These are phyloP conservation scores for Corymbia maculata DNA, from an alignment of 345 rosid species.

Conservation along the genomic window DNA sequence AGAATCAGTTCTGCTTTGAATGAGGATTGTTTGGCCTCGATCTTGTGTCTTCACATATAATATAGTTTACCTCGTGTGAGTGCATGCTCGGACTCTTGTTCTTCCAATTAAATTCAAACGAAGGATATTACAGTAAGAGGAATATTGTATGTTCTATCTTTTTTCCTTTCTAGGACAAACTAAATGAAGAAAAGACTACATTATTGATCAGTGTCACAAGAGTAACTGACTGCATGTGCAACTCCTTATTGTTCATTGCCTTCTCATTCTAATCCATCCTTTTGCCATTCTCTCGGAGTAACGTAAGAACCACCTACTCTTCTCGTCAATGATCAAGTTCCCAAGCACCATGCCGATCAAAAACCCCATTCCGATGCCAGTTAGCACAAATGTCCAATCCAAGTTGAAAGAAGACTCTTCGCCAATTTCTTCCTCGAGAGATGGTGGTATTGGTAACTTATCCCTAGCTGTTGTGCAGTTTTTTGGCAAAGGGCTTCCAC, in stretches of 20 bases:
- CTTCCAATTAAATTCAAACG: too few relatives aligned
- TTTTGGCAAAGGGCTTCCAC: background rate
- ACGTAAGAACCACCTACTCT: background rate
- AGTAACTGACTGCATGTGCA: background rate
- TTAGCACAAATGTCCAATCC: background rate
- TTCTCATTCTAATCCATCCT: background rate
- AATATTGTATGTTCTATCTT: background rate
- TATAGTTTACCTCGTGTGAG: too few relatives aligned
- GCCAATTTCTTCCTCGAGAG: background rate
- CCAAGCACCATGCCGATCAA: background rate
- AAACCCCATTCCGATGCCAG: background rate
- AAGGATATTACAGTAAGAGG: background rate
- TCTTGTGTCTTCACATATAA: too few relatives aligned
- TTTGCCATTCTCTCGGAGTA: background rate
- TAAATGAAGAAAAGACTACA: background rate
- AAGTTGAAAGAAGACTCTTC: accelerated
- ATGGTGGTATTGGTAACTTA: background rate
- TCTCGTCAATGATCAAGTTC: background rate
- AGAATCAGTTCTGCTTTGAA: too few relatives aligned
- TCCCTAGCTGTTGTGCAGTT: background rate
- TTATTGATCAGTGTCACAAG: background rate
- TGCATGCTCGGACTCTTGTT: too few relatives aligned
- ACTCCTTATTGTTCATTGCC: background rate
- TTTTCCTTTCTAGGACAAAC: background rate
- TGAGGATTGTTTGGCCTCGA: too few relatives aligned